Base-by-base conservation (phyloP, 495 filamentous ascomycete genomes). In the Penicillium goetzii region DNA sequence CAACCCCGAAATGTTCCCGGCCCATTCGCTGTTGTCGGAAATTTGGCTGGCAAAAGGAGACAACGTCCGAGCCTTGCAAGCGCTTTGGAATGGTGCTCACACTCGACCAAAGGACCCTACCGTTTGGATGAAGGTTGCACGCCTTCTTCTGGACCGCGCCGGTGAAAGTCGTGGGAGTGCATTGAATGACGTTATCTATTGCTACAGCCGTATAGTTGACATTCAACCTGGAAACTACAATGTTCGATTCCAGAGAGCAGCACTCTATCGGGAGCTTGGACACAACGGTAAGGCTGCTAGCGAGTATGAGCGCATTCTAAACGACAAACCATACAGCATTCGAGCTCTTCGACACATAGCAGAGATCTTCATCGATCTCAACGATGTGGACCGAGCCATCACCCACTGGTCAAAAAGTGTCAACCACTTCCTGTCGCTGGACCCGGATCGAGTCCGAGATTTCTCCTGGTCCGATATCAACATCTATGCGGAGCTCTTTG, bases 391-490 rank as follows among this genome's bases (percentile, higher is more conserved):
- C 9, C 80, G 78, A 54, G 90, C 88, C 0, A 81, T 85, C 60
- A 74, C 80, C 21, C 80, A 84, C 60, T 94, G 92, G 76, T 78
- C 82, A 40, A 69, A 78, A 11, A 86, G 85, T 32, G 85, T 96
- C 59, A 73, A 76, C 17, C 70, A 85, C 62, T 82, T 84, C 59
- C 74, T 84, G 68, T 69, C 81, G 50, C 62, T 79, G 70, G 71
- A 79, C 49, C 65, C 81, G 4, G 80, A 83, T 15, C 76, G 82
- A 52, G 78, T 74, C 2, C 83, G 78, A 11, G 77, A 76, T 28
- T 88, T 96, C 65, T 85, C 86, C 33, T 98, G 93, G 92, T 87
- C 87, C 32, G 90, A 97, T 70, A 73, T 94, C 36, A 89, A 92
- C 66, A 89, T 93, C 56, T 96, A 93, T 63, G 83, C 89, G 28